Evolutionary conservation across 1,284 basidiomycete species (phyloP).

Genomic region (Albatrellus sp.): DNA sequence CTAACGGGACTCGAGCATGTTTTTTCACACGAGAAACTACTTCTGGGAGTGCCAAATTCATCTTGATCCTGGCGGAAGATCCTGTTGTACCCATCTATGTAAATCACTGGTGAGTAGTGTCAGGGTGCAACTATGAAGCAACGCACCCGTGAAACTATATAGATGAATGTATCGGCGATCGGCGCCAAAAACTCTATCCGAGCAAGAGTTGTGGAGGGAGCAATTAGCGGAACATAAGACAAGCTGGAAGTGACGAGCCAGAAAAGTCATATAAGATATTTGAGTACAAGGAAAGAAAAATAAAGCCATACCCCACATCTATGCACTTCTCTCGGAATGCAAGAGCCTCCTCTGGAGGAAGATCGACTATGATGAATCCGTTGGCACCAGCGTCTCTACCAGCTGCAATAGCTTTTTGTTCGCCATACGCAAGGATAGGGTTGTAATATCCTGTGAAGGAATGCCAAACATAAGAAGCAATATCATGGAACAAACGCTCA

Average conservation of each 20-base stretch:
- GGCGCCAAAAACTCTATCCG: slow-evolving; percentile 86
- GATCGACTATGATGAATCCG: slow-evolving; percentile 95
- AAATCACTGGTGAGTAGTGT: not conserved
- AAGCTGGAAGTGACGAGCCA: slow-evolving; percentile 37
- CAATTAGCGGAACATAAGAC: slow-evolving; percentile 94
- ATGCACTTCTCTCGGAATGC: slow-evolving; percentile 84
- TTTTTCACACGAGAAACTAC: slow-evolving; percentile 65
- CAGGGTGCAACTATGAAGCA: not conserved
- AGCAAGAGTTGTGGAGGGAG: slow-evolving; percentile 81
- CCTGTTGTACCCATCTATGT: slow-evolving; percentile 94
- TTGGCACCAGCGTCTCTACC: slow-evolving; percentile 86
- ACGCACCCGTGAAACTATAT: slow-evolving; percentile 82
- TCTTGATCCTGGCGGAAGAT: slow-evolving; percentile 62
- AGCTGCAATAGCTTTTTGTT: slow-evolving; percentile 86
- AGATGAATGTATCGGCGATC: slow-evolving; percentile 96
- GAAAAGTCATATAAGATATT: not conserved
- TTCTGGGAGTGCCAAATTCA: slow-evolving; percentile 71
- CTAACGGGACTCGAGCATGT: slow-evolving; percentile 72
- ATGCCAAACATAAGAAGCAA: not conserved
- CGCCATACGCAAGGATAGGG: slow-evolving; percentile 89
- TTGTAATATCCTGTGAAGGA: slow-evolving; percentile 80
- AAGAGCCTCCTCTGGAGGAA: slow-evolving; percentile 94
- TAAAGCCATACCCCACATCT: slow-evolving; percentile 49
- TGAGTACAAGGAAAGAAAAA: slow-evolving; percentile 11
- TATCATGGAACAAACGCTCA: slow-evolving; percentile 1